These are phyloP conservation scores for Melaleuca quinquenervia DNA, from an alignment of 345 rosid species.

Conservation along the genomic window DNA sequence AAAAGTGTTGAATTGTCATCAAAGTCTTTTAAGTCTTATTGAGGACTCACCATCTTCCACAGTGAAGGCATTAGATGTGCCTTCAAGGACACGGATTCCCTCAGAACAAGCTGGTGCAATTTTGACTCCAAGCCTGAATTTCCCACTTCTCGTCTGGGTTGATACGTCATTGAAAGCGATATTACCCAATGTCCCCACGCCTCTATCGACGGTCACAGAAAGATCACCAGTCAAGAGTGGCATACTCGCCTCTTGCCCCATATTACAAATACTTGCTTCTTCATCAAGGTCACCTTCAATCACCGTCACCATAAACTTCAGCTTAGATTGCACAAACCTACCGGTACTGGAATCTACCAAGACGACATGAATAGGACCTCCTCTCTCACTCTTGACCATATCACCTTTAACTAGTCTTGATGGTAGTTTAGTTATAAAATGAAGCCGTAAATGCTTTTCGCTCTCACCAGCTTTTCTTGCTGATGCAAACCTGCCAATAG, in stretches of 20 bases:
- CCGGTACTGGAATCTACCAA: not conserved
- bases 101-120: fast-evolving
- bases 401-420: not conserved
- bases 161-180: not conserved
- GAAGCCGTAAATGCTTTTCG: not conserved
- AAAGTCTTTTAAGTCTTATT: fast-evolving
- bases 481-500: no score
- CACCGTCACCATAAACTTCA: not conserved
- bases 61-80: no score
- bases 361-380: not conserved
- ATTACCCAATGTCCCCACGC: not conserved
- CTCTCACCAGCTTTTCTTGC: no score
- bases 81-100: no score
- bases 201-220: not conserved
- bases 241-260: not conserved
- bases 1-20: no score
- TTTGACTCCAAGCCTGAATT: not conserved
- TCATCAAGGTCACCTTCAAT: not conserved
- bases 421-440: not conserved
- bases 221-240: not conserved
- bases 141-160: fast-evolving
- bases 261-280: not conserved
- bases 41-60: no score
- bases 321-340: not conserved
- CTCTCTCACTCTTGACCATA: not conserved